A percentile compares a stretch with the other conserved stretches of the same genome.
Evolutionary conservation across 768 basidiomycete species (phyloP).

Genomic region (Lactarius quietus): DNA sequence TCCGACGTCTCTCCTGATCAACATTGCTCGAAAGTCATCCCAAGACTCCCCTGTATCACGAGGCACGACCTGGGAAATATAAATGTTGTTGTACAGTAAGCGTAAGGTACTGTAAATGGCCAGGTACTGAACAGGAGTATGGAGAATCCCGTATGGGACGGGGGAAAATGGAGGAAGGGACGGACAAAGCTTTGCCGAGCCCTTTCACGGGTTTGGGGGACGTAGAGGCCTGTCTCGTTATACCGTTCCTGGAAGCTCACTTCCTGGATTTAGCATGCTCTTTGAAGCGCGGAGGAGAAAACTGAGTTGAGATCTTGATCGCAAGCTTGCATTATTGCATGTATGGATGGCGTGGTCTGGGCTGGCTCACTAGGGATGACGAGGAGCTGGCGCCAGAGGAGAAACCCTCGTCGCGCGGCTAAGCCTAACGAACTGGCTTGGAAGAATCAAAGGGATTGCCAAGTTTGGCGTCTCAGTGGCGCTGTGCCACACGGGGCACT

Average conservation of each 20-base stretch:
- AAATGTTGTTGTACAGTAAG: not conserved
- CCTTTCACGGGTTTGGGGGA: not conserved
- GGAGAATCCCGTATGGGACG: not conserved
- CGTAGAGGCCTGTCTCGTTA: not conserved
- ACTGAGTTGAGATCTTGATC: not conserved
- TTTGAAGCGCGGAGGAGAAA: not conserved
- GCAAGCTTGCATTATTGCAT: not conserved
- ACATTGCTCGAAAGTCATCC: not conserved
- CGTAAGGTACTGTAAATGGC: no score
- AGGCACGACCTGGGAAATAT: not conserved
- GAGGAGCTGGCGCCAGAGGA: no score
- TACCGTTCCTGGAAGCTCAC: slow-evolving; percentile 10
- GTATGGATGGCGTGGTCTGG: not conserved
- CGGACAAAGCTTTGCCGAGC: slow-evolving; percentile 1
- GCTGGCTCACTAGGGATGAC: not conserved
- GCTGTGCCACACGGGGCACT: not conserved
- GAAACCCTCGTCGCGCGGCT: not conserved
- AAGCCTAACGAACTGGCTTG: not conserved
- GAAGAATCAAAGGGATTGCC: slow-evolving; percentile 1
- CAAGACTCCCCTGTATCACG: not conserved
- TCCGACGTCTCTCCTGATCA: not conserved
- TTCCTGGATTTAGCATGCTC: not conserved
- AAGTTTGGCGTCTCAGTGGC: not conserved
- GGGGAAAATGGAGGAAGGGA: slow-evolving; percentile 1
- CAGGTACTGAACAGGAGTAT: not conserved